A percentile compares a stretch with the other conserved stretches of the same genome.
Evolutionary conservation across 306 rosid genomes (phyloP).

Genomic region (Pyrus bretschneideri): DNA sequence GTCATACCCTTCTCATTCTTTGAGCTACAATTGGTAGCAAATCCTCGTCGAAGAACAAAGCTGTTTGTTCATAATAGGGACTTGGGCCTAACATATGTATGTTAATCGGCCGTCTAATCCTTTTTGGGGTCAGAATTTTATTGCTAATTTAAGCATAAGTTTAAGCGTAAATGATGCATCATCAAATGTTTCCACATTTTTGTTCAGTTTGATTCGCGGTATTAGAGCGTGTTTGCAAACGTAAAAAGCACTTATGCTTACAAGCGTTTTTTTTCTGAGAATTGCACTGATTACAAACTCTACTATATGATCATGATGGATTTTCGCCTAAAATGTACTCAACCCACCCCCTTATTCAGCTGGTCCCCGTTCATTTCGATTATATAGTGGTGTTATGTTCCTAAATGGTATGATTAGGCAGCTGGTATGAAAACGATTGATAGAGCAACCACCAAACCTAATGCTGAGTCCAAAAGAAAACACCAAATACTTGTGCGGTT

Average conservation of each 20-base stretch:
- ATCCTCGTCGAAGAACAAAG: conserved; percentile 4
- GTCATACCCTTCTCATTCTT: background rate
- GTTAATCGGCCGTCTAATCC: background rate
- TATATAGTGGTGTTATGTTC: background rate
- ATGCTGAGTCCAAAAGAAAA: conserved; percentile 2
- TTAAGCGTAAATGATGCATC: background rate
- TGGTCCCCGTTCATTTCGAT: background rate
- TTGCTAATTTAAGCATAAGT: background rate
- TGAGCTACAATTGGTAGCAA: background rate
- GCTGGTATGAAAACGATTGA: conserved; percentile 8
- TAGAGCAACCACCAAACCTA: conserved; percentile 5
- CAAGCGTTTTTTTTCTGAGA: background rate
- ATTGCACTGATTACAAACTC: background rate
- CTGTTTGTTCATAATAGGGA: background rate
- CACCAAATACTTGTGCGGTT: conserved; percentile 21
- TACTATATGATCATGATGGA: background rate
- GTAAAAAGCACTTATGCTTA: background rate
- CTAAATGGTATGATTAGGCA: background rate
- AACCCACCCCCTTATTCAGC: background rate
- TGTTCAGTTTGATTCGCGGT: background rate
- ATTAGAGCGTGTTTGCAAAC: background rate
- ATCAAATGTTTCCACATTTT: background rate
- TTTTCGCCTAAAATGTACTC: background rate
- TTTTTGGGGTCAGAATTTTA: background rate
- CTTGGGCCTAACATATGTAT: background rate